These are phyloP conservation scores for Gracilaria vermiculophylla DNA, from an alignment of 23 red algal genomes.

Conservation along the genomic window DNA sequence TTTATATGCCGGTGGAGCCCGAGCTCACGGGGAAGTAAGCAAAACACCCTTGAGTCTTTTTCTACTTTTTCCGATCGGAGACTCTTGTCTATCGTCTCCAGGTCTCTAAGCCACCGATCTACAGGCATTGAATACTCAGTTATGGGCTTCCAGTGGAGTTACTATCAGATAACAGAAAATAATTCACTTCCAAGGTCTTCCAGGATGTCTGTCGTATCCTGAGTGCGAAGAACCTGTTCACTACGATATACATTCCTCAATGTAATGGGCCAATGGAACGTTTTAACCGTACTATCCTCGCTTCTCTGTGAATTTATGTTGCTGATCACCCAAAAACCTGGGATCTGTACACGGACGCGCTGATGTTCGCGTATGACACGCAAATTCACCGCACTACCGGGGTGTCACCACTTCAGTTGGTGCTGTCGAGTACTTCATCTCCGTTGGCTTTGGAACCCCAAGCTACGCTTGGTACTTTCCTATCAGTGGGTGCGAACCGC, in stretches of 20 bases:
- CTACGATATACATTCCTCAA: slow-evolving; percentile 16
- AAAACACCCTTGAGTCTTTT: too few relatives aligned
- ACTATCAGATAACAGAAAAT: slow-evolving; percentile 5
- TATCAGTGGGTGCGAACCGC: too few relatives aligned
- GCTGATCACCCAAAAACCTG: not conserved
- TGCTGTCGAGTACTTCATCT: too few relatives aligned
- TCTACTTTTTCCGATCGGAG: too few relatives aligned
- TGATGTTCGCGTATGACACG: slow-evolving; percentile 1
- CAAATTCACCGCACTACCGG: too few relatives aligned
- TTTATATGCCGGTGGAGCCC: too few relatives aligned
- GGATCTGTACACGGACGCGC: not conserved
- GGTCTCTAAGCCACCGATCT: too few relatives aligned
- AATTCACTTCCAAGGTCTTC: slow-evolving; percentile 14
- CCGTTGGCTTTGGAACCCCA: too few relatives aligned
- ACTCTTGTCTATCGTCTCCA: too few relatives aligned
- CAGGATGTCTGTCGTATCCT: slow-evolving; percentile 11
- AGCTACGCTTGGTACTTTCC: too few relatives aligned
- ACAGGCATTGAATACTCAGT: not conserved
- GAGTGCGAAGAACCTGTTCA: not conserved
- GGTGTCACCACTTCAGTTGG: too few relatives aligned
- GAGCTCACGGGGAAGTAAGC: too few relatives aligned
- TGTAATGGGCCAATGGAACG: slow-evolving; percentile 14
- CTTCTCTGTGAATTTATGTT: not conserved
- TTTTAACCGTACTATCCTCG: not conserved
- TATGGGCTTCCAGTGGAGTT: not conserved